Conservation (phyloP, 371 early-diverging fungal genomes). For the Gilbertella persicaria region DNA sequence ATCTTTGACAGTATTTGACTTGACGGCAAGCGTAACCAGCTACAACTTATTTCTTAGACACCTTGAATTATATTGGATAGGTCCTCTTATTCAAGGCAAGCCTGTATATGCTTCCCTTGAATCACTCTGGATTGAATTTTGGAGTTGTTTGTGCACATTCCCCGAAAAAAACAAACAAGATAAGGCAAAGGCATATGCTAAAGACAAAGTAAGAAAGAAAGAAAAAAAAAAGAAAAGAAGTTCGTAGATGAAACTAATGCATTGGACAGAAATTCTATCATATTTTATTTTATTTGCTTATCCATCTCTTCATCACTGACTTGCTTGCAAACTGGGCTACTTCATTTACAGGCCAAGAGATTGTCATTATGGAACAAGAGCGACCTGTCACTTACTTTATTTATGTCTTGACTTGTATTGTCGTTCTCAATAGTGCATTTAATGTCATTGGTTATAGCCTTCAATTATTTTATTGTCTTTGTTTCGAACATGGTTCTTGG, state of each 20-base stretch:
- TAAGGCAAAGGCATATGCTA: constrained; percentile 19
- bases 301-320: constrained; percentile 21
- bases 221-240: not conserved
- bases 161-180: constrained; percentile 30
- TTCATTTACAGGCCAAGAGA: constrained; percentile 28
- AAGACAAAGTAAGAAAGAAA: constrained; percentile 32
- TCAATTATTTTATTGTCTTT: constrained; percentile 34
- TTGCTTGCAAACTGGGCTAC: constrained; percentile 26
- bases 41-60: constrained; percentile 36
- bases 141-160: constrained; percentile 39
- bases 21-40: constrained; percentile 13
- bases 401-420: constrained; percentile 14
- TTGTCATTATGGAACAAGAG: constrained; percentile 9
- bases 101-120: constrained; percentile 26
- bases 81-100: constrained; percentile 30
- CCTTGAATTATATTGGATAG: constrained; percentile 35
- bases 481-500: constrained; percentile 37
- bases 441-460: constrained; percentile 30
- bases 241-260: not conserved
- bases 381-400: constrained; percentile 28
- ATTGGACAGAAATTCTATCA: constrained; percentile 37
- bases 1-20: constrained; percentile 30
- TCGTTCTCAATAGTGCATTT: constrained; percentile 30
- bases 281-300: constrained; percentile 20
- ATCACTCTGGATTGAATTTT: constrained; percentile 34